These are phyloP conservation scores for Gliomastix tumulicola DNA, from an alignment of 2,329 filamentous ascomycete genomes.

Conservation along the genomic window DNA sequence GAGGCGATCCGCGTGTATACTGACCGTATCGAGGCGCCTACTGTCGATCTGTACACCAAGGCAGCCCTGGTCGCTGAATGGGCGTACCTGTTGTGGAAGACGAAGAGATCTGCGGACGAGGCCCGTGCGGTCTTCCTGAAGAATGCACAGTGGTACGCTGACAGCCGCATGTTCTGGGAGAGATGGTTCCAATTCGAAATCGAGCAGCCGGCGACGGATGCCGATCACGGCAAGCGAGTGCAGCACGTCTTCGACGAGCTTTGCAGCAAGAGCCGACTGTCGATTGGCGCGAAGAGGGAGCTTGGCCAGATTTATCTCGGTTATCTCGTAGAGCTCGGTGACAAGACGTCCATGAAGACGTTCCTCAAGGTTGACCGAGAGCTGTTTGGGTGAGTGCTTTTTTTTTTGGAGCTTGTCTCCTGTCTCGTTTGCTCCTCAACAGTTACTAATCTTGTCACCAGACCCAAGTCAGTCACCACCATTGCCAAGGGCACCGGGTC, in stretches of 20 bases:
- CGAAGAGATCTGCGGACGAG: constrained; percentile 72
- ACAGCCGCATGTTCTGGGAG: constrained; percentile 84
- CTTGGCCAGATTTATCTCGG: constrained; percentile 72
- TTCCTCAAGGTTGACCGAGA: constrained; percentile 79
- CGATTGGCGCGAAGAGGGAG: constrained; percentile 61
- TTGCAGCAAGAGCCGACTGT: constrained; percentile 64
- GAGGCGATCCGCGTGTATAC: constrained; percentile 81
- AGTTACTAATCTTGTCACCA: no score
- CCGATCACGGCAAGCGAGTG: constrained; percentile 65
- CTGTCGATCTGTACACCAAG: constrained; percentile 72
- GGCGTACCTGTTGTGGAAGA: constrained; percentile 81
- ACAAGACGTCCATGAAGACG: constrained; percentile 77
- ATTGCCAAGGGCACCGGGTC: constrained; percentile 22
- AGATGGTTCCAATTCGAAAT: constrained; percentile 86
- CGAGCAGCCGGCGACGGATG: constrained; percentile 61
- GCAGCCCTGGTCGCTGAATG: constrained; percentile 83
- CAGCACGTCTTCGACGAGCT: constrained; percentile 75
- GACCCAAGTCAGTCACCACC: constrained; percentile 38
- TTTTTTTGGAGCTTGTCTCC: no score
- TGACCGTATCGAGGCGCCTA: constrained; percentile 66
- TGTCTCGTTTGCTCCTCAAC: no score
- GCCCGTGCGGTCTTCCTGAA: constrained; percentile 77
- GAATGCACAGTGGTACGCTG: constrained; percentile 76
- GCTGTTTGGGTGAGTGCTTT: constrained; percentile 67
- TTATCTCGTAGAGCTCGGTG: constrained; percentile 77